These are phyloP conservation scores for Margaritispora aquatica DNA, from an alignment of 495 filamentous ascomycete genomes.

Conservation along the genomic window DNA sequence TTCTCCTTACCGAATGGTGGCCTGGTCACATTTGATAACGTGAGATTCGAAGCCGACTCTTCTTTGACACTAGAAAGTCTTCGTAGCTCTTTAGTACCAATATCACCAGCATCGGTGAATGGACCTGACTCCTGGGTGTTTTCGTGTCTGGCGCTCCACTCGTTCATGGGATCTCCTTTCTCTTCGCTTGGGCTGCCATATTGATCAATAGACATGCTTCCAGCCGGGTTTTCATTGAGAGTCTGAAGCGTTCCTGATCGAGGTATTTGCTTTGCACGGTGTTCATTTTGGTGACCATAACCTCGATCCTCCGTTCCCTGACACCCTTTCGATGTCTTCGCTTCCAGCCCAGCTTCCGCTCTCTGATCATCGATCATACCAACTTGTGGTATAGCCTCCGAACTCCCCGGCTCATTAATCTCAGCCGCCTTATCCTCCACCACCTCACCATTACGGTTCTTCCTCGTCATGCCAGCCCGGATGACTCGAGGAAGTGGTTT, in stretches of 20 bases:
- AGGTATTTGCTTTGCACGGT: background rate
- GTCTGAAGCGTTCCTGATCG: background rate
- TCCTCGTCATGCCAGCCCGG: constrained; percentile 33
- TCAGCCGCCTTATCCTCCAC: constrained; percentile 16
- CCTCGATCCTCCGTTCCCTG: background rate
- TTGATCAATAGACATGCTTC: background rate
- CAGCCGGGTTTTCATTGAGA: background rate
- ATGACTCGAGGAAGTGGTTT: constrained; percentile 44
- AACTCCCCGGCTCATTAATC: background rate
- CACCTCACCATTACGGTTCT: constrained; percentile 27
- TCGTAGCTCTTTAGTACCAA: background rate
- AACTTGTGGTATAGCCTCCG: constrained; percentile 16
- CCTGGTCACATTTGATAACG: background rate
- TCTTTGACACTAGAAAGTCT: background rate
- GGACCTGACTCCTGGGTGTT: background rate
- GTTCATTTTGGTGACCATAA: constrained; percentile 1
- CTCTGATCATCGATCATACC: constrained; percentile 23
- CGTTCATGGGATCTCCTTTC: constrained; percentile 11
- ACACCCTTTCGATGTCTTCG: background rate
- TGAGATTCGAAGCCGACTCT: background rate
- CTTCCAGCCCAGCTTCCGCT: constrained; percentile 1
- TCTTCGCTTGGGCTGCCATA: constrained; percentile 3
- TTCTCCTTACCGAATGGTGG: background rate
- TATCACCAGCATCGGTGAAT: background rate
- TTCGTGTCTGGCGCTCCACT: background rate